Evolutionary conservation across 2,329 filamentous ascomycete genomes (phyloP).

Genomic region (Juglanconis oblonga): DNA sequence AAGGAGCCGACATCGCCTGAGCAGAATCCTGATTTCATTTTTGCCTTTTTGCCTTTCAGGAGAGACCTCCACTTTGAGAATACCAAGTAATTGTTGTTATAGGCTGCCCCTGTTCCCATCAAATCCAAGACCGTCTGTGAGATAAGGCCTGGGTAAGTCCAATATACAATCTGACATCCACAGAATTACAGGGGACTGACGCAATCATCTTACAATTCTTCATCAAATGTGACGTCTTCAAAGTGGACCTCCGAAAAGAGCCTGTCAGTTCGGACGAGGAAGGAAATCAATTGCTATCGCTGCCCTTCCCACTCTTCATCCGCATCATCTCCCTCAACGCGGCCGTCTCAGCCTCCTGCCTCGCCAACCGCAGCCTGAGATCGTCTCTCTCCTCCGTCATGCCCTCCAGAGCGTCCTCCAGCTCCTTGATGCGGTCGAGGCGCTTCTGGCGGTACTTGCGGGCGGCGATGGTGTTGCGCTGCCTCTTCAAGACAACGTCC

Average conservation of each 20-base stretch:
- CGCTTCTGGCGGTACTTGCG: constrained; percentile 63
- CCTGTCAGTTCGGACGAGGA: background rate
- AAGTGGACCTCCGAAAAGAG: background rate
- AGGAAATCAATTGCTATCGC: constrained; percentile 8
- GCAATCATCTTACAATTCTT: no score
- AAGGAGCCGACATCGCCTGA: constrained; percentile 19
- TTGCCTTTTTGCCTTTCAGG: background rate
- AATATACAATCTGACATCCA: background rate
- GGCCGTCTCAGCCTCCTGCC: constrained; percentile 57
- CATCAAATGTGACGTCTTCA: no score
- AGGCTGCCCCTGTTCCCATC: no score
- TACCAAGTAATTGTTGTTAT: no score
- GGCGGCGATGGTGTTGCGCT: constrained; percentile 61
- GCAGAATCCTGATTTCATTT: background rate
- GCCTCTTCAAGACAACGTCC: constrained; percentile 44
- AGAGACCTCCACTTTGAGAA: no score
- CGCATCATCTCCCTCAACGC: constrained; percentile 46
- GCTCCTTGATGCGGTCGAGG: constrained; percentile 54
- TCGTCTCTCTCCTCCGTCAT: constrained; percentile 55
- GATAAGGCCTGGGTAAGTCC: background rate
- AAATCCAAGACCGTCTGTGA: background rate
- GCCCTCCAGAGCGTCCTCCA: constrained; percentile 52
- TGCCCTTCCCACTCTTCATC: constrained; percentile 13
- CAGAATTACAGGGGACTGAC: no score
- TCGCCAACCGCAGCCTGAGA: constrained; percentile 52